These are phyloP conservation scores for Microcyclospora tardicrescens DNA, from an alignment of 2,329 filamentous ascomycete genomes.

Conservation along the genomic window DNA sequence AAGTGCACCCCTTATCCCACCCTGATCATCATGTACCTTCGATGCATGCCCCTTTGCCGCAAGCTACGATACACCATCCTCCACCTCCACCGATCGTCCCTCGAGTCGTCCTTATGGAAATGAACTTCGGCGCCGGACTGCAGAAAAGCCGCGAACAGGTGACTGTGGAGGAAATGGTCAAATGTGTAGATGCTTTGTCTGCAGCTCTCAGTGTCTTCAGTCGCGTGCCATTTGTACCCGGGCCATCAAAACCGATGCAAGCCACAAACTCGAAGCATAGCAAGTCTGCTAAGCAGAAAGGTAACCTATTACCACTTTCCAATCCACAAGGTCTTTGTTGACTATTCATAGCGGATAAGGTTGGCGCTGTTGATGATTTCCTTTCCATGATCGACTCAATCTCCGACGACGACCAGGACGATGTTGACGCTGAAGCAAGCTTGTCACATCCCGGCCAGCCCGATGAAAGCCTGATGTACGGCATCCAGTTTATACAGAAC, in stretches of 20 bases:
- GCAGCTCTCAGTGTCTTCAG: slow-evolving; percentile 16
- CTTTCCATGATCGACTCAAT: slow-evolving; percentile 13
- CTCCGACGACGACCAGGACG: slow-evolving; percentile 11
- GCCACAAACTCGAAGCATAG: too few species aligned
- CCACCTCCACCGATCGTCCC: slow-evolving; percentile 2
- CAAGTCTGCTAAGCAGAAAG: too few species aligned
- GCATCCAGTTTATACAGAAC: slow-evolving; percentile 23
- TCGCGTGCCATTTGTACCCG: slow-evolving; percentile 10
- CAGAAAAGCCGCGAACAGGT: slow-evolving; percentile 8
- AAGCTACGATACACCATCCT: not conserved
- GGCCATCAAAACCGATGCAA: not conserved
- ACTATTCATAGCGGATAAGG: too few species aligned
- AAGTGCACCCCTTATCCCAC: too few species aligned
- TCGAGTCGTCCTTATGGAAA: slow-evolving; percentile 4
- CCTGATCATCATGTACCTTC: too few species aligned
- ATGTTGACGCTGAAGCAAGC: slow-evolving; percentile 2
- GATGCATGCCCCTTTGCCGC: too few species aligned
- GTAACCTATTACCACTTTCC: too few species aligned
- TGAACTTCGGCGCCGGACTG: slow-evolving; percentile 11
- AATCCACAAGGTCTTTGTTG: too few species aligned
- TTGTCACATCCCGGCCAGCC: slow-evolving; percentile 8
- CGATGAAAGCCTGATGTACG: slow-evolving; percentile 17
- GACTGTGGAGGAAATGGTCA: slow-evolving; percentile 14
- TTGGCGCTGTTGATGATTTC: slow-evolving; percentile 10
- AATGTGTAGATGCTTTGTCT: slow-evolving; percentile 15